phyloP scores from a whole-genome alignment of 306 rosid genomes.

The Luffa aegyptiaca region DNA sequence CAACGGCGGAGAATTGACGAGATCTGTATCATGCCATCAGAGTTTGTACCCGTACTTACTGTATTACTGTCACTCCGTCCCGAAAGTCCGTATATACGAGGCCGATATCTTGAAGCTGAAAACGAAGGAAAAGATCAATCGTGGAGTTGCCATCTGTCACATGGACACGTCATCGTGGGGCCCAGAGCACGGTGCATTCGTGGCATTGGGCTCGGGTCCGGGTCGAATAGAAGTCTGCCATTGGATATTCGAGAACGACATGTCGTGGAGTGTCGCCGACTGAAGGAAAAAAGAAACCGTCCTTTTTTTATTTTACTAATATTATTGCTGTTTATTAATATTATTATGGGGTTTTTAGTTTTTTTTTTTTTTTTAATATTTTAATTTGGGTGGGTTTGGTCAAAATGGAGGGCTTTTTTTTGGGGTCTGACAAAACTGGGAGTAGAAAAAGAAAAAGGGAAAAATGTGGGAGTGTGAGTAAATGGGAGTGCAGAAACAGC shows the following conservation, averaged over 20 bases:
- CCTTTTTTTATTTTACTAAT: neutral
- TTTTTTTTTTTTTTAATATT: neutral
- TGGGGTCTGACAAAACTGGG: neutral
- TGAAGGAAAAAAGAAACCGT: neutral
- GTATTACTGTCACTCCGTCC: conserved; percentile 85
- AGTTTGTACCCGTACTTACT: conserved; percentile 73
- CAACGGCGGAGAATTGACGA: conserved; percentile 54
- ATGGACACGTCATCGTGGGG: conserved; percentile 76
- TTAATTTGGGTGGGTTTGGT: neutral
- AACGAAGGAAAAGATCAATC: conserved; percentile 27
- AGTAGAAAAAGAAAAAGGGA: neutral
- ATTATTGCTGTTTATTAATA: neutral
- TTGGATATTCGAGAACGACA: conserved; percentile 68
- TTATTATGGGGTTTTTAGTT: neutral
- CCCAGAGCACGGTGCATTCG: conserved; percentile 58
- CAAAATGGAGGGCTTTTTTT: neutral
- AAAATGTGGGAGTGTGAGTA: neutral
- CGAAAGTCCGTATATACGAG: conserved; percentile 59
- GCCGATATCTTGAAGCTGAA: conserved; percentile 43
- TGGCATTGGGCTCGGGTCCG: conserved; percentile 42
- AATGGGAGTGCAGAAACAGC: neutral
- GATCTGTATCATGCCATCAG: conserved; percentile 84
- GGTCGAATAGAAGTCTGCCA: conserved; percentile 54
- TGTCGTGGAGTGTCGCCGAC: conserved; percentile 54
- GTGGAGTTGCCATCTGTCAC: conserved; percentile 72